Percentiles rank a stretch among this genome's conserved stretches.
Evolutionary conservation across 169 alveolate genomes (phyloP).

Genomic region (Blepharisma undulans): DNA sequence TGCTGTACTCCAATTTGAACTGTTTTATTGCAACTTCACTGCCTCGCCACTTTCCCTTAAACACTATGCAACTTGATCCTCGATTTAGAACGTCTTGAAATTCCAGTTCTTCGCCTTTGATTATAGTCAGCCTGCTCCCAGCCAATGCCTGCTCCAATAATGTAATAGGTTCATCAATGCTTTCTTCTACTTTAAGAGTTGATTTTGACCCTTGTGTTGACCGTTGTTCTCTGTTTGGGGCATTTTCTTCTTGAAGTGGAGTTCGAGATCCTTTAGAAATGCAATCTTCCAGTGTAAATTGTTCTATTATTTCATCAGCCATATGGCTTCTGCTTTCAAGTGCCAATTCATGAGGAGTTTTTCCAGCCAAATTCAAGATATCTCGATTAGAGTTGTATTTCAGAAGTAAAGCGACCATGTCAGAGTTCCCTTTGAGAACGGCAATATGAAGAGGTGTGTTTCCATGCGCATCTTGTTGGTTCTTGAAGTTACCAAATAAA

Average conservation of each 20-base stretch:
- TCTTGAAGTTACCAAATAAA: neutral
- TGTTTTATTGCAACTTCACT: slow-evolving; percentile 79
- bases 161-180: neutral
- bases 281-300: slow-evolving; percentile 9
- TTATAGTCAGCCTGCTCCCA: neutral
- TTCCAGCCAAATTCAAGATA: neutral
- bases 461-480: slow-evolving; percentile 1
- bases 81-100: neutral
- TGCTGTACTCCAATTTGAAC: slow-evolving; percentile 66
- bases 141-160: neutral
- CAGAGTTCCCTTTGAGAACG: neutral
- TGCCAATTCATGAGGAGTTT: slow-evolving; percentile 33
- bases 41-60: slow-evolving; percentile 76
- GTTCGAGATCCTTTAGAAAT: neutral
- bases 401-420: slow-evolving; percentile 33
- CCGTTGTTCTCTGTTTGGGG: slow-evolving; percentile 25
- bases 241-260: neutral
- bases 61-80: slow-evolving; percentile 53
- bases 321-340: neutral
- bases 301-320: slow-evolving; percentile 37
- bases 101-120: neutral
- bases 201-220: slow-evolving; percentile 21
- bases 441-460: slow-evolving; percentile 45
- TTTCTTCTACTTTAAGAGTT: neutral
- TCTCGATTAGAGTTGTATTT: neutral